Base-by-base conservation (phyloP, 164 flowering plant genomes). In the Houttuynia cordata region DNA sequence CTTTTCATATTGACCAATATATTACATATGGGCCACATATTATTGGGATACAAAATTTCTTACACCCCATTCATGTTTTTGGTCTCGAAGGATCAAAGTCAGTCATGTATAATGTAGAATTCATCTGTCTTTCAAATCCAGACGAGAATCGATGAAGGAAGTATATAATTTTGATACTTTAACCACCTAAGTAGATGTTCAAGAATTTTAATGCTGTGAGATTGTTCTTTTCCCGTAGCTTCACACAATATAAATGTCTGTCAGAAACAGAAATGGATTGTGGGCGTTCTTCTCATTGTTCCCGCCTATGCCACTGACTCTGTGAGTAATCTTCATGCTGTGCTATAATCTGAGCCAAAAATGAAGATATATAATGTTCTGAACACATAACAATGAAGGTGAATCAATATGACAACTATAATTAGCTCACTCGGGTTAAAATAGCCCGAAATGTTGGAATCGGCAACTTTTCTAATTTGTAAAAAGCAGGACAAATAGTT, bases 211-310 rank as follows among this genome's bases (percentile, higher is more conserved):
- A 1, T 10, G 14, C 12, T 23, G 23, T 40, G 51, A 24, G 39
- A 17, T 0, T 17, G n/a, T 10, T 22, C 4, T 60, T 24, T n/a
- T 14, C 8, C 23, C 13, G 18, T 56, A 37, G 10, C 17, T 8
- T 24, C 10, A 24, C 10, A 13, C 37, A 18, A 56, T 37, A 30
- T 34, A 7, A 24, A 21, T 22, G 24, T 57, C 66, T 70, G 68
- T 15, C 80, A 83, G 87, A 85, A 83, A 58, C 87, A 89, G 64
- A 86, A 86, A 69, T 88, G 95, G 98, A 75, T 91, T 23, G 88
- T 88, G 60, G 91, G 76, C 0, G 77, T 91, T 69, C 39, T 91
- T 56, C 78, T 88, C 68, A 85, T 91, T 86, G 96, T 88, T 70
- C 96, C 98, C 9, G 80, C 85, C 60, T 91, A 86, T 76, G 90